Percentiles rank a stretch among this genome's conserved stretches.
phyloP scores from a whole-genome alignment of 441 rosid species.

The Pelargonium fulgidum region DNA sequence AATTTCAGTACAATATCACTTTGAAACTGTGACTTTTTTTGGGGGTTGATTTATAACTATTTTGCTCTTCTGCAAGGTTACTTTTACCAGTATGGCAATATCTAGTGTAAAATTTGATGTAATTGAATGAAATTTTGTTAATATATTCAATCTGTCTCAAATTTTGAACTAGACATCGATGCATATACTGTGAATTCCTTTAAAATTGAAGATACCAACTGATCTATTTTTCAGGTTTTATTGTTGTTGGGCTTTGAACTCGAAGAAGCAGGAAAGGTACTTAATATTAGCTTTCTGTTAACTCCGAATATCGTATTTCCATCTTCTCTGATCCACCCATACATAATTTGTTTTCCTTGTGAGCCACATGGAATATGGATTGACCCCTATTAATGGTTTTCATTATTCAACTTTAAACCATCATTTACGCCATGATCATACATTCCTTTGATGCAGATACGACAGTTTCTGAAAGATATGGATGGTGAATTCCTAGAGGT shows the following conservation, averaged over 20 bases:
- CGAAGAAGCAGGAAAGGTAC: constrained; percentile 53
- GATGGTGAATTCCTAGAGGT: constrained; percentile 89
- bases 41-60: too few species aligned
- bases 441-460: constrained; percentile 35
- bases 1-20: neutral
- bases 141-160: neutral
- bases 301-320: neutral
- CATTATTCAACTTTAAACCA: too few species aligned
- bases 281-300: neutral
- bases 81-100: neutral
- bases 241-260: constrained; percentile 60
- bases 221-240: constrained; percentile 44
- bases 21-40: neutral
- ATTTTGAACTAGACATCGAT: neutral
- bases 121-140: neutral
- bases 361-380: too few species aligned
- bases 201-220: constrained; percentile 8
- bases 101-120: neutral
- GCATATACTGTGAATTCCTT: neutral
- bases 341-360: neutral
- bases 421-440: too few species aligned
- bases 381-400: too few species aligned
- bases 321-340: neutral
- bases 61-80: neutral
- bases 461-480: constrained; percentile 52